Base-by-base conservation (phyloP, 2,329 filamentous ascomycete genomes). In the Magnaporthales sp. region DNA sequence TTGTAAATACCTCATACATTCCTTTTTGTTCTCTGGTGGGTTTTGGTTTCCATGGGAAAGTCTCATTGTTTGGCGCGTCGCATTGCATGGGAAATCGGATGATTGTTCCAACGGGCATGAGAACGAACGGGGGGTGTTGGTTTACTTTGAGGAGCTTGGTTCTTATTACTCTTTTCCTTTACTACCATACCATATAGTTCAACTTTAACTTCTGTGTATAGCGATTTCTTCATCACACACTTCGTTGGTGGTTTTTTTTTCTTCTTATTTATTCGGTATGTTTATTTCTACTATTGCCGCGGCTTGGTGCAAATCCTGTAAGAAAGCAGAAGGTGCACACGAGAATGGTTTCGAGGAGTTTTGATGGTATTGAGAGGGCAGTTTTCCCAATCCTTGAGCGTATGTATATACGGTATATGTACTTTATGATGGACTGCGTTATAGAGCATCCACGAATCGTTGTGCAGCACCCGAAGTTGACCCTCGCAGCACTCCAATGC, bases 31-130 rank as follows among this genome's bases (percentile, higher is more conserved):
- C 24, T 58, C 54, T 58, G 13, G 11, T 10, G 54, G 54, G 9
- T 58, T 27, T 58, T n/a, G 54, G n/a, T 58, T 24, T 58, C 6
- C 8, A n/a, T 51, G 38, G 38, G 38, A 51, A 51, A n/a, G 19
- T 58, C 54, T 58, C 54, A 58, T 58, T 58, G 54, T 58, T 58
- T 58, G 54, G 54, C 54, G 54, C 54, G 54, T 58, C 54, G 54
- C 54, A 58, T 58, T 58, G 54, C 54, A 58, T 58, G 54, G 54
- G 54, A 58, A 10, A 58, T 58, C 22, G 54, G 54, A 58, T 58
- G 54, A 58, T 58, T 58, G 9, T 58, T 58, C 54, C 54, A 26
- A 58, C 8, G 54, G 54, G 54, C 54, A 58, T 58, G 54, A 58
- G 54, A 58, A 58, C 54, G 54, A 58, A 58, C 22, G 6, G 54